Evolutionary conservation across 805 yeast species (phyloP), one percentile per base, ranked within the genome.

Genomic region (Saccharomycopsis olivae): DNA sequence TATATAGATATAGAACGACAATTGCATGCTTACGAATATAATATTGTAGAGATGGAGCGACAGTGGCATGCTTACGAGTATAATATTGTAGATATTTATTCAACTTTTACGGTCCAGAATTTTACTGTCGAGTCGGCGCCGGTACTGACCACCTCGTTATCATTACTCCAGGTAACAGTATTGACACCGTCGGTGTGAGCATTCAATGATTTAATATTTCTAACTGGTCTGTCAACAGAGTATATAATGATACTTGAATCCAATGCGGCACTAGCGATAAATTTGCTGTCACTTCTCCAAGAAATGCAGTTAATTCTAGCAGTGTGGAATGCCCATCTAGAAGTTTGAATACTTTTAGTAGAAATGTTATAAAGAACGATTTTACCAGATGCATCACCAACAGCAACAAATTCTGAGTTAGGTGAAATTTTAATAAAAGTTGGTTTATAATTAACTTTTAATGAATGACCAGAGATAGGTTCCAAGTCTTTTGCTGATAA

Each of bases 251-350:
- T 62, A 46, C 79, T 78, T 5, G 94, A 78, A 56, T 92, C 99
- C 42, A 86, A 63, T 0, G 96, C 84, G 1, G 81, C 92, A 43
- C 89, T 76, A 16, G 78, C 83, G 33, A 83, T 69, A 49, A 71
- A 76, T 49, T 78, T 75, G 41, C 83, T 78, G 50, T 81, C 87
- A 8, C 63, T 63, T 33, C 78, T 71, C 98, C 97, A 92, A 18
- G 75, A 59, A 35, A 92, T 82, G 23, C 78, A 71, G 43, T 74
- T 75, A 47, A 92, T 80, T 40, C 72, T 76, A 41, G 95, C 79
- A 2, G 88, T 83, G 57, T 92, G 96, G 75, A 85, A 89, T 0
- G 94, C 79, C 99, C 99, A 92, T 55, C 96, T 73, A 0, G 94
- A 75, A 2, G 97, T 86, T 28, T 77, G 69, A 5, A 84, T 61